A percentile compares a stretch with the other conserved stretches of the same genome.
Conservation (phyloP, 169 alveolate species). For the Neospora caninum region DNA sequence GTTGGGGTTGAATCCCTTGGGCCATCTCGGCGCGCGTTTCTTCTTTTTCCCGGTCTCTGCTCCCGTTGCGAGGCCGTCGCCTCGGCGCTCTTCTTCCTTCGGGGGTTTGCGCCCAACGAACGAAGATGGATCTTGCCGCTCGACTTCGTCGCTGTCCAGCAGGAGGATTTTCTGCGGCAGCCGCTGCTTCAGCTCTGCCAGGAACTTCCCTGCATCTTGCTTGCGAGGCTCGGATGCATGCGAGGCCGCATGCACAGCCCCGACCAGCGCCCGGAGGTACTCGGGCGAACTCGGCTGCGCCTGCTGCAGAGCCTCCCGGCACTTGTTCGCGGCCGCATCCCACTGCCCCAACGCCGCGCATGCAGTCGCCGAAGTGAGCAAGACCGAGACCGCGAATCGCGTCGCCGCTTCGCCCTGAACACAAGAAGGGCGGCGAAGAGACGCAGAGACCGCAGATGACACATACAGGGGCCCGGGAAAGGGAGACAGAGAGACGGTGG, state of each 20-base stretch:
- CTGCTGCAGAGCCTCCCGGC: conserved; percentile 18
- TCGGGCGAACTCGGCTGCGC: not conserved
- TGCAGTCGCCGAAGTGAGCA: conserved; percentile 10
- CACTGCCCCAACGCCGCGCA: conserved; percentile 24
- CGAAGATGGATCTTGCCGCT: not conserved
- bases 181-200: conserved; percentile 34
- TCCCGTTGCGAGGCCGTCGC: not conserved
- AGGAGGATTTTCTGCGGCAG: conserved; percentile 31
- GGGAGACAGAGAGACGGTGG: not conserved
- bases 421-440: not conserved
- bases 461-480: no score
- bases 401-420: conserved; percentile 2
- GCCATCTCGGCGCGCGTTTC: conserved; percentile 14
- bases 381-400: not conserved
- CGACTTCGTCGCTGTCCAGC: conserved; percentile 56
- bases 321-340: not conserved
- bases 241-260: conserved; percentile 11
- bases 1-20: conserved; percentile 45
- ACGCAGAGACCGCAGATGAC: not conserved
- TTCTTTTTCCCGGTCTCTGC: conserved; percentile 3
- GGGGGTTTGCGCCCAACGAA: not conserved
- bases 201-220: not conserved
- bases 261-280: not conserved
- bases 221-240: not conserved
- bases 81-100: not conserved